Base-by-base conservation (phyloP, 2,329 filamentous ascomycete species). In the Penicillium concentricum region DNA sequence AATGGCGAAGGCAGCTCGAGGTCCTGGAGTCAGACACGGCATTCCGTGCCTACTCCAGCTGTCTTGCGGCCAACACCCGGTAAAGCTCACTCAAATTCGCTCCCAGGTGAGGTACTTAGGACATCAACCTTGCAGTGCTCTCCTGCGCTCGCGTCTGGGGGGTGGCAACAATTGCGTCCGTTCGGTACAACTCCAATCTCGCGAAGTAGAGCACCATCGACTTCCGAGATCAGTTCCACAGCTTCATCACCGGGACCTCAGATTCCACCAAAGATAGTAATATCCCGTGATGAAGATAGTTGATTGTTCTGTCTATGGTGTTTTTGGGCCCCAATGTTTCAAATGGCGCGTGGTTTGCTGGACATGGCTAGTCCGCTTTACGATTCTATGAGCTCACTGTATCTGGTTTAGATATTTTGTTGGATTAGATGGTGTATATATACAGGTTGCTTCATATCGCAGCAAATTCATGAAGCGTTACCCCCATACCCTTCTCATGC, bases 1-100 rank as follows among this genome's bases (percentile, higher is more conserved):
- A 59, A 64, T 53, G 62, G 58, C 2, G 60, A 64, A 46, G 61
- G 60, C 7, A 60, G 44, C 20, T 61, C 61, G 12, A 48, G 37
- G 7, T 39, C 56, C 2, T 16, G 34, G n/a, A 48, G 47, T 38
- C 39, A 41, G 6, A 18, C 42, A 6, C 32, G 56, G 16, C 56
- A 57, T 12, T 62, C 61, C 12, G 41, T 61, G 6, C 61, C 58
- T 16, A 32, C 45, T 10, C 50, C 51, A 48, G 30, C 52, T 18
- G 39, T 47, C 2, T 7, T 52, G 16, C 48, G 51, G 7, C 37
- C 45, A n/a, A n/a, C 8, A 6, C 52, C 47, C 18, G 43, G 47
- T 18, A 22, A 12, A 4, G n/a, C 28, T n/a, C 57, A 62, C 37
- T 56, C 61, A 1, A 47, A 59, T 45, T 62, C 61, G 2, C 30